phyloP scores from a whole-genome alignment of 768 basidiomycete genomes.

The Naganishia kalamii region DNA sequence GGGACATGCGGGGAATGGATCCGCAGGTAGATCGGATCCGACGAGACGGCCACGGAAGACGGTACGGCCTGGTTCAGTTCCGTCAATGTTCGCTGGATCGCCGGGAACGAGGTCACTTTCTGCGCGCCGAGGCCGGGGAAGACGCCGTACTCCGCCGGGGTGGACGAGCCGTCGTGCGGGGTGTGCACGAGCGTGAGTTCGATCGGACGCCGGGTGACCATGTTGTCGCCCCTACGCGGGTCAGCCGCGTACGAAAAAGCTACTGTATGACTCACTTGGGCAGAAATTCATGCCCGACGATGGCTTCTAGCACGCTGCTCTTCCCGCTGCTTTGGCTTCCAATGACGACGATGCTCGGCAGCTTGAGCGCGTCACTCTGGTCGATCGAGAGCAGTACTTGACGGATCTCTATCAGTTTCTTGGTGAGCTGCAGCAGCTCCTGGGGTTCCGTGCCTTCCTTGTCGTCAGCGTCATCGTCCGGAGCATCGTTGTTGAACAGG shows the following conservation, averaged over 20 bases:
- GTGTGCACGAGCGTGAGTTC: conserved; percentile 95
- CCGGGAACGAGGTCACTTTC: conserved; percentile 81
- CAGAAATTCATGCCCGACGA: conserved; percentile 95
- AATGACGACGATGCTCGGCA: conserved; percentile 96
- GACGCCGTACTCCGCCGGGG: conserved; percentile 74
- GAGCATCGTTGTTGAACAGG: conserved; percentile 31
- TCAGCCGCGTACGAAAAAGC: not conserved
- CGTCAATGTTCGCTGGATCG: conserved; percentile 83
- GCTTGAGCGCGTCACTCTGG: conserved; percentile 84
- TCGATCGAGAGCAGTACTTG: conserved; percentile 92
- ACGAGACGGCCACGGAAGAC: conserved; percentile 79
- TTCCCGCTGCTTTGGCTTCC: conserved; percentile 98
- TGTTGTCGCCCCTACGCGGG: conserved; percentile 78
- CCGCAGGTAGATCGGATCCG: conserved; percentile 90
- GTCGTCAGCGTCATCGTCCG: conserved; percentile 36
- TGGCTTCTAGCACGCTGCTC: conserved; percentile 92
- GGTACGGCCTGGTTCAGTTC: conserved; percentile 94
- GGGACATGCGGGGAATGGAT: conserved; percentile 95
- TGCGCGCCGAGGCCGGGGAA: conserved; percentile 70
- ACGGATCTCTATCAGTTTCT: conserved; percentile 91
- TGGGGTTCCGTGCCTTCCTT: conserved; percentile 57
- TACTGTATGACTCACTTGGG: conserved; percentile 68
- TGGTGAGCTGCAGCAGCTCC: conserved; percentile 77
- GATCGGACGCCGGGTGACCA: conserved; percentile 97
- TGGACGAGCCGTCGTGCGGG: conserved; percentile 54